These are phyloP conservation scores for Catunica adiposa DNA, from an alignment of 2,329 filamentous ascomycete genomes.

Conservation along the genomic window DNA sequence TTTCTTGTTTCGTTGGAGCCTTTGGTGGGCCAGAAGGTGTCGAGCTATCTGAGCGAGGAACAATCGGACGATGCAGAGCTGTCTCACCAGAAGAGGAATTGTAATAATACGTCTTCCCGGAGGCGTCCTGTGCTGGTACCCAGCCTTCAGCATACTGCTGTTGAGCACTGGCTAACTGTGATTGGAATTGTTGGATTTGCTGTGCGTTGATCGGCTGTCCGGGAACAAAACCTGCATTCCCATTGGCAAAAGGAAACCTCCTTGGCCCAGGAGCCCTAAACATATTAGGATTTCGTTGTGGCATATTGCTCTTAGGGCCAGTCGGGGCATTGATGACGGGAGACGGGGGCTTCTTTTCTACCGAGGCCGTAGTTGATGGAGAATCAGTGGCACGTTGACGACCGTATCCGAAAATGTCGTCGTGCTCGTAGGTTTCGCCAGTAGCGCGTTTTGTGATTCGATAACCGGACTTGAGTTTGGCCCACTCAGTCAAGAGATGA, in stretches of 20 bases:
- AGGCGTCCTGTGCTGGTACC: constrained; percentile 57
- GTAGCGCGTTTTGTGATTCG: constrained; percentile 77
- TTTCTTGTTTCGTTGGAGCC: constrained; percentile 46
- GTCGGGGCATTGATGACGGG: constrained; percentile 36
- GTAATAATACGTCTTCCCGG: constrained; percentile 73
- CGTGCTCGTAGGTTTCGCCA: constrained; percentile 14
- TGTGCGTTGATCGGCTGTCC: background rate
- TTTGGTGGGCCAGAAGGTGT: constrained; percentile 46
- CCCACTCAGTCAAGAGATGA: constrained; percentile 67
- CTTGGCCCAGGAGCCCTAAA: background rate
- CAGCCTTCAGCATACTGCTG: constrained; percentile 38
- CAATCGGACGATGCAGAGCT: constrained; percentile 66
- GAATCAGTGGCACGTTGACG: constrained; percentile 6
- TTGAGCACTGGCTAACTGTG: background rate
- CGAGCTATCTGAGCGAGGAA: constrained; percentile 41
- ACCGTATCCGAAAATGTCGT: constrained; percentile 6
- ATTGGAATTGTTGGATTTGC: background rate
- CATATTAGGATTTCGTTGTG: constrained; percentile 28
- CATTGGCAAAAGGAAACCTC: constrained; percentile 31
- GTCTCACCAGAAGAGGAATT: constrained; percentile 52
- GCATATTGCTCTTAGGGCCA: constrained; percentile 42
- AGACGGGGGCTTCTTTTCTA: constrained; percentile 43
- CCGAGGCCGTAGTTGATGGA: constrained; percentile 17
- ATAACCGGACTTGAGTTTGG: constrained; percentile 76
- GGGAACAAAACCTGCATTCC: background rate